Conservation (phyloP, 2,329 filamentous ascomycete genomes). For the Fusarium subglutinans region DNA sequence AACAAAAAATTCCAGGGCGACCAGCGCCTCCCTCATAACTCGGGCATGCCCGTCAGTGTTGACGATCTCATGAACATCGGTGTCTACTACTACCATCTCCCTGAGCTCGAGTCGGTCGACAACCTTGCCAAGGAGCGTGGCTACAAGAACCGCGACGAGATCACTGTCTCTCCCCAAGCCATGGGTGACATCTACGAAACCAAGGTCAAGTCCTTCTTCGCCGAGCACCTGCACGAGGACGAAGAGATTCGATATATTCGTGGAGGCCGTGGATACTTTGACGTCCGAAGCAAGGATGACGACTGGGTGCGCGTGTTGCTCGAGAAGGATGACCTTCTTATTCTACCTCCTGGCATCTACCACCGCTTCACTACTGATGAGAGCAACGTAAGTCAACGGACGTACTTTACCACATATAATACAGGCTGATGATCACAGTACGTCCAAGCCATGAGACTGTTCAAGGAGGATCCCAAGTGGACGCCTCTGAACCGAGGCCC, state of each 20-base stretch:
- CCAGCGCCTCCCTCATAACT: conserved; percentile 91
- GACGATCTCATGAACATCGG: conserved; percentile 77
- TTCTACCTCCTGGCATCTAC: conserved; percentile 94
- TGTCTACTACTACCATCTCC: conserved; percentile 79
- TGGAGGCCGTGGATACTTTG: conserved; percentile 90
- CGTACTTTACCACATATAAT: neutral
- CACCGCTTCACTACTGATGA: conserved; percentile 96
- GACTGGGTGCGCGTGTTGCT: conserved; percentile 89
- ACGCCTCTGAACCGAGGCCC: conserved; percentile 84
- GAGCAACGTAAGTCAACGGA: conserved; percentile 74
- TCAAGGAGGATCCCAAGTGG: conserved; percentile 99
- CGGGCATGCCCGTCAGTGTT: conserved; percentile 72
- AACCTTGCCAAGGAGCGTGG: conserved; percentile 75
- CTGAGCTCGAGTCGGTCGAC: conserved; percentile 74
- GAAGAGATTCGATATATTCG: conserved; percentile 97
- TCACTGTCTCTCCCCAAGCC: conserved; percentile 84
- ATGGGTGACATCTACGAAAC: conserved; percentile 91
- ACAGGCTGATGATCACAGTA: conserved; percentile 65
- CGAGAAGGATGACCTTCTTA: conserved; percentile 89
- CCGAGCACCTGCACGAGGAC: conserved; percentile 96
- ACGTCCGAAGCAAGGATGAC: conserved; percentile 84
- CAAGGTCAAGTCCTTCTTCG: conserved; percentile 93
- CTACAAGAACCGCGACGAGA: conserved; percentile 96
- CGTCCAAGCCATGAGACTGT: conserved; percentile 93
- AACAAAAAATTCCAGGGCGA: conserved; percentile 72